Evolutionary conservation across 176 grass and related monocot genomes (phyloP).

Genomic region (Areca catechu): DNA sequence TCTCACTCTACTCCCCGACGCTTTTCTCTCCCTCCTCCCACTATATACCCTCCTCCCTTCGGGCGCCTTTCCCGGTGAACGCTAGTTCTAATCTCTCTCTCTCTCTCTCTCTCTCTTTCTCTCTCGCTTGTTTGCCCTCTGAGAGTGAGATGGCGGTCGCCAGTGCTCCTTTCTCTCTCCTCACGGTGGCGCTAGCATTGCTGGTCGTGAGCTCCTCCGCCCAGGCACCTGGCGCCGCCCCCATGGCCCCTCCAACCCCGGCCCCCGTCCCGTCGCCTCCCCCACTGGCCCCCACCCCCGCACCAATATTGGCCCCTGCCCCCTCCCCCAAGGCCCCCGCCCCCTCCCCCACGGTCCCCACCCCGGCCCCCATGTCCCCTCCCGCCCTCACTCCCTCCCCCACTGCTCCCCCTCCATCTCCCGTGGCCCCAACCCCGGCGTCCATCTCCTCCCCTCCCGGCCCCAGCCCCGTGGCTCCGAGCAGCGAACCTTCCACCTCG

Average conservation of each 20-base stretch:
- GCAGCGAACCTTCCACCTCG: too few species aligned
- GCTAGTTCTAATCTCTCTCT: too few species aligned
- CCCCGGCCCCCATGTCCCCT: not conserved
- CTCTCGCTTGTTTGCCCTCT: too few species aligned
- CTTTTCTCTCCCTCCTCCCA: too few species aligned
- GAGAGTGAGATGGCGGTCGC: conserved; percentile 1
- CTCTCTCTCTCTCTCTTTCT: too few species aligned
- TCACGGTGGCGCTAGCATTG: not conserved
- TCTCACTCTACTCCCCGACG: too few species aligned
- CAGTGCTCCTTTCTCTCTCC: not conserved
- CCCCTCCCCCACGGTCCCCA: not conserved
- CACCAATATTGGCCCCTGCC: not conserved
- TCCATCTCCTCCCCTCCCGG: not conserved
- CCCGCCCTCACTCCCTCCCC: not conserved
- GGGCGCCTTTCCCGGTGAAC: too few species aligned
- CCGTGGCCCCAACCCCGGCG: not conserved
- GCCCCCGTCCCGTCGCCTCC: not conserved
- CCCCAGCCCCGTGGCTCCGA: not conserved
- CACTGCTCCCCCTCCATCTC: not conserved
- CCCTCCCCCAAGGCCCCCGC: not conserved
- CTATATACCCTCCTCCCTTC: too few species aligned
- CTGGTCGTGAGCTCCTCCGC: conserved; percentile 6
- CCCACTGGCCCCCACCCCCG: not conserved
- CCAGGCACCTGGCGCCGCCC: conserved; percentile 8
- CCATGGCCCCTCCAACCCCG: not conserved